These are phyloP conservation scores for Fusarium penzigii DNA, from an alignment of 2,329 filamentous ascomycete genomes.

Conservation along the genomic window DNA sequence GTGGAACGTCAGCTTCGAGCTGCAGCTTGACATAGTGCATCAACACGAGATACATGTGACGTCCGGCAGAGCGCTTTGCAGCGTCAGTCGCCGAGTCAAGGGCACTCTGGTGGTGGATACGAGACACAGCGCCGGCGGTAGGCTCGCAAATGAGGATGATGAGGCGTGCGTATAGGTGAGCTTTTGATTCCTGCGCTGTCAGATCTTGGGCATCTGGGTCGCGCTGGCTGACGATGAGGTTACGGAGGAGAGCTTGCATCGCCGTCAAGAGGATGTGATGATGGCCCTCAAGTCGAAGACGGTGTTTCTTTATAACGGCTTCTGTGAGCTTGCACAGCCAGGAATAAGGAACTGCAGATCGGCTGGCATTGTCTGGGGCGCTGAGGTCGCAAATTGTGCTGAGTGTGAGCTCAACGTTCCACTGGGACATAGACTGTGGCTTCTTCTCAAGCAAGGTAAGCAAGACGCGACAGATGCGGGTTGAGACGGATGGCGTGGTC, in stretches of 20 bases:
- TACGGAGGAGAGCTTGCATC: slow-evolving; percentile 57
- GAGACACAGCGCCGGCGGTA: slow-evolving; percentile 55
- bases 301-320: slow-evolving; percentile 58
- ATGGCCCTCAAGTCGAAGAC: slow-evolving; percentile 62
- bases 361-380: slow-evolving; percentile 24
- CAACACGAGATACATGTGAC: slow-evolving; percentile 62
- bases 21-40: slow-evolving; percentile 63
- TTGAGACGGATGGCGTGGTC: slow-evolving; percentile 34
- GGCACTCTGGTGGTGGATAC: slow-evolving; percentile 42
- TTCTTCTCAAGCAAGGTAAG: slow-evolving; percentile 51
- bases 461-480: slow-evolving; percentile 43
- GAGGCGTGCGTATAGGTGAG: slow-evolving; percentile 54
- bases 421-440: slow-evolving; percentile 54
- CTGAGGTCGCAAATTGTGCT: slow-evolving; percentile 44
- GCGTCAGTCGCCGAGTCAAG: slow-evolving; percentile 62
- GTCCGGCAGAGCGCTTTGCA: slow-evolving; percentile 61
- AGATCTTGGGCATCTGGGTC: slow-evolving; percentile 17
- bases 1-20: slow-evolving; percentile 54
- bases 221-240: slow-evolving; percentile 45
- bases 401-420: slow-evolving; percentile 58
- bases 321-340: slow-evolving; percentile 56
- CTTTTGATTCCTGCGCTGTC: slow-evolving; percentile 44
- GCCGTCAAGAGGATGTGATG: slow-evolving; percentile 58
- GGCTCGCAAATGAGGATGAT: slow-evolving; percentile 62
- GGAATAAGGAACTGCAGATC: slow-evolving; percentile 42